phyloP scores from a whole-genome alignment of 495 filamentous ascomycete species.

The Collariella sp. region DNA sequence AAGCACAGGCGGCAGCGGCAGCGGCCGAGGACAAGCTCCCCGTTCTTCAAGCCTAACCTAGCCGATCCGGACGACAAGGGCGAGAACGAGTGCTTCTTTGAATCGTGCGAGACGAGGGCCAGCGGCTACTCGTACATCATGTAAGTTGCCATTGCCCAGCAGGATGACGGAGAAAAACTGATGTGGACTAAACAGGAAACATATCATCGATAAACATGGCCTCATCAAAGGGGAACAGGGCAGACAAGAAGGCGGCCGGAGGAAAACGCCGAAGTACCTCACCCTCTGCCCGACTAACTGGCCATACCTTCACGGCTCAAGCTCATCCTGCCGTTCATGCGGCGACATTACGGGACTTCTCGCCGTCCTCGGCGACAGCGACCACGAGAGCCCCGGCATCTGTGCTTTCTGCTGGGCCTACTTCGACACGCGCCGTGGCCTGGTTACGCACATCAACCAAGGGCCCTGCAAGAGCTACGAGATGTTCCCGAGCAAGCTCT shows the following conservation, averaged over 20 bases:
- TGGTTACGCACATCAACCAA: not conserved
- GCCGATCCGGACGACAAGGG: not conserved
- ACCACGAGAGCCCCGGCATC: conserved; percentile 7
- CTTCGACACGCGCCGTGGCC: not conserved
- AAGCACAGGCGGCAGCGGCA: not conserved
- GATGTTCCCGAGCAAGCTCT: not conserved
- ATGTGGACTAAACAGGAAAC: not conserved
- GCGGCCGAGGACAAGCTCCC: not conserved
- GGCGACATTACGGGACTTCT: not conserved
- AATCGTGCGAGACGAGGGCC: not conserved
- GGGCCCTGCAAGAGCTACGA: conserved; percentile 8
- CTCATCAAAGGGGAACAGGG: conserved; percentile 10
- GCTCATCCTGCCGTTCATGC: conserved; percentile 1
- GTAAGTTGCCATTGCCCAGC: not conserved
- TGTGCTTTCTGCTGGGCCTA: conserved; percentile 11
- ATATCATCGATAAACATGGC: conserved; percentile 6
- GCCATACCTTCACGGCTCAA: conserved; percentile 3
- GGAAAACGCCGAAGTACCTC: conserved; percentile 9
- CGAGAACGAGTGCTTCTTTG: conserved; percentile 10
- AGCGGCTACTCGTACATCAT: conserved; percentile 1
- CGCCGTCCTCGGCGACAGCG: not conserved
- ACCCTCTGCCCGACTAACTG: conserved; percentile 11
- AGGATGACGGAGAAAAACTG: not conserved
- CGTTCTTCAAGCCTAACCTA: not conserved
- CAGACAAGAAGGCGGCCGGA: not conserved